Base-by-base conservation (phyloP, 345 rosid species). In the Euphorbia lathyris region DNA sequence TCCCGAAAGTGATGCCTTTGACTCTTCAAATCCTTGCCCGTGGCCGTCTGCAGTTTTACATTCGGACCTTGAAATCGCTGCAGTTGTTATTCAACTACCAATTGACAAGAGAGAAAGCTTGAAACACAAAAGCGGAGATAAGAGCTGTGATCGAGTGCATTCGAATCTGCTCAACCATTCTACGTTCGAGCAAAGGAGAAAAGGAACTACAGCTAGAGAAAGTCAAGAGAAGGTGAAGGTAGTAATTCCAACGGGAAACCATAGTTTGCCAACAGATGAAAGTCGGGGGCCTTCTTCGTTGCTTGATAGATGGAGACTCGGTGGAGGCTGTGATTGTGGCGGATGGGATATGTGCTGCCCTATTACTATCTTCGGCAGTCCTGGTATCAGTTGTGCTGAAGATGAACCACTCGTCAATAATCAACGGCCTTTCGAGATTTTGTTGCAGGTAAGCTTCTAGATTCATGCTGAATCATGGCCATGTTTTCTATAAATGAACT, bases 281-380 rank as follows among this genome's bases (percentile, higher is more conserved):
- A 82, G 77, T 74, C 79, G 6, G 22, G 90, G 91, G 63, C 98
- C 97, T 58, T 87, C 86, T 29, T 83, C 95, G 9, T 80, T 96
- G 82, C 85, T 90, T 14, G 85, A 89, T 40, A 82, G 99, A 76
- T 96, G 98, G 98, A 89, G 96, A 72, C 71, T 78, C 4, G 96
- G 98, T 1, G 98, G 99, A 73, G 93, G 97, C 5, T 96, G 99
- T 72, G 99, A 96, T 45, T 96, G 98, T 74, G 96, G 99, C 42
- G 98, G 98, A 74, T 96, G 99, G 99, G 99, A 96, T 83, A 92
- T 92, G 97, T 94, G 83, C 1, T 96, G 99, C 67, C 87, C 96
- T 19, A 94, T 96, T 38, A 76, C 83, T 17, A 88, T 92, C 63
- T 67, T 96, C 7, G 90, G 86, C 78, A 83, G 83, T 71, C 80